A percentile compares a stretch with the other conserved stretches of the same genome.
Evolutionary conservation across 179 eudicot species (phyloP).

Genomic region (Drosera spatulata): DNA sequence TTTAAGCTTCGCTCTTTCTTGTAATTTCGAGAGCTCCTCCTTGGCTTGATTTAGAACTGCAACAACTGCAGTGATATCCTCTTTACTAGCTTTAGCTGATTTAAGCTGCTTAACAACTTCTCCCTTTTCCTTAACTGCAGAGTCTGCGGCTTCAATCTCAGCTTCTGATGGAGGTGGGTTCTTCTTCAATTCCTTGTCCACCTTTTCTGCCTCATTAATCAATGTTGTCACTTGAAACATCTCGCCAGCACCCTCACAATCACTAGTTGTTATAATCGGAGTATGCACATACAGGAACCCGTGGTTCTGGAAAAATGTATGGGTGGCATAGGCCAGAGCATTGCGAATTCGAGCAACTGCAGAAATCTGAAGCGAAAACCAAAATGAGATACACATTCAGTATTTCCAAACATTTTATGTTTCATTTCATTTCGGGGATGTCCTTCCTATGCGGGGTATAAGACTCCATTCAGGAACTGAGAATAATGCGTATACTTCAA

Average conservation of each 20-base stretch:
- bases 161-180: constrained; percentile 66
- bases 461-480: not conserved
- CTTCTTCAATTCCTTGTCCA: constrained; percentile 70
- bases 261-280: constrained; percentile 91
- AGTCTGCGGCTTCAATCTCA: constrained; percentile 60
- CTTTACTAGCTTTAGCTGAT: constrained; percentile 63
- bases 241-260: constrained; percentile 99
- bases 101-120: constrained; percentile 55
- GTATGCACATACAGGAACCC: constrained; percentile 76
- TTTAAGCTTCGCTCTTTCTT: constrained; percentile 55
- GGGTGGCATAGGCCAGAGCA: constrained; percentile 87
- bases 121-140: constrained; percentile 54
- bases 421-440: too few relatives aligned
- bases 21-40: constrained; percentile 47
- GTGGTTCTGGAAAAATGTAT: constrained; percentile 79
- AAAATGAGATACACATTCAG: too few relatives aligned
- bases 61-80: constrained; percentile 59
- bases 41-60: constrained; percentile 54
- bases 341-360: constrained; percentile 81
- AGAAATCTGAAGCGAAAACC: constrained; percentile 44
- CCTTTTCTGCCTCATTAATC: constrained; percentile 60
- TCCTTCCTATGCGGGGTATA: too few relatives aligned
- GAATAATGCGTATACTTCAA: not conserved
- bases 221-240: constrained; percentile 95
- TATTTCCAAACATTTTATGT: too few relatives aligned